These are phyloP conservation scores for Salix udensis DNA, from an alignment of 345 rosid genomes.

Conservation along the genomic window DNA sequence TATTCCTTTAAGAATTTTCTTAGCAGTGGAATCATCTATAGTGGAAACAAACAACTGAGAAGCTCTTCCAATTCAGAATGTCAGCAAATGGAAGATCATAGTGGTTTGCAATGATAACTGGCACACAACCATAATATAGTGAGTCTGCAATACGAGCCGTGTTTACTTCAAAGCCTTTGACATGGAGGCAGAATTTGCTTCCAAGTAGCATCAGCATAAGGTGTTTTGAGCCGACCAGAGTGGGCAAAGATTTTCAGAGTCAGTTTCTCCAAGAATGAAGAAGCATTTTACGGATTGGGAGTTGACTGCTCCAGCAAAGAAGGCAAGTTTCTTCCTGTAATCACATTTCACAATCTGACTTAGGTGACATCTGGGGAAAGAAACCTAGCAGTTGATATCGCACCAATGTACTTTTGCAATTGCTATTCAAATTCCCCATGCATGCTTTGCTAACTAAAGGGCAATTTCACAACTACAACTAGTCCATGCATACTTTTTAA, in stretches of 20 bases:
- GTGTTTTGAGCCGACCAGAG: constrained; percentile 46
- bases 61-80: constrained; percentile 49
- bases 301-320: constrained; percentile 53
- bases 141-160: constrained; percentile 58
- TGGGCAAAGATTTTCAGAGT: constrained; percentile 46
- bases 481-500: no score
- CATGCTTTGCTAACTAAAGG: not conserved
- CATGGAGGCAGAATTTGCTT: constrained; percentile 64
- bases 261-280: constrained; percentile 47
- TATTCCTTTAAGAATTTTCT: constrained; percentile 37
- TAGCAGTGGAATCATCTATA: constrained; percentile 47
- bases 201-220: constrained; percentile 47
- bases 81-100: constrained; percentile 55
- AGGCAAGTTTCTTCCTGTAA: constrained; percentile 53
- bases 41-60: constrained; percentile 42
- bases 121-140: constrained; percentile 47
- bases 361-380: not conserved
- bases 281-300: constrained; percentile 56
- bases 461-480: not conserved
- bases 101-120: constrained; percentile 53
- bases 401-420: not conserved
- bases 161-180: constrained; percentile 65
- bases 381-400: not conserved
- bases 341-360: not conserved
- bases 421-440: not conserved